Evolutionary conservation across 306 rosid genomes (phyloP), one percentile per base, ranked within the genome.

Genomic region (Castanea mollissima): DNA sequence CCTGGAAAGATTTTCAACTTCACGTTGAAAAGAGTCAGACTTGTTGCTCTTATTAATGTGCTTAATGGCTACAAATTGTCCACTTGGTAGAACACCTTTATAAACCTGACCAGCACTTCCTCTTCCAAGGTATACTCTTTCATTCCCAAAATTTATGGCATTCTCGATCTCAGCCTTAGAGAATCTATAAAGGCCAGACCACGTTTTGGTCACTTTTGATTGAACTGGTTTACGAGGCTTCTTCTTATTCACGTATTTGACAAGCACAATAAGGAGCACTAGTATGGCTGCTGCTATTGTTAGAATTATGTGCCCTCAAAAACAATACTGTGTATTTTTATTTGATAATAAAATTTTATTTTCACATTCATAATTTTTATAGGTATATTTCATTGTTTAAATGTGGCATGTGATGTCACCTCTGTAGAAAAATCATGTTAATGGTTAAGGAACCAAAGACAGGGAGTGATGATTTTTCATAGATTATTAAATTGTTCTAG

Each of bases 21-120:
- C 98, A 44, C 90, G 55, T 2, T 85, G 76, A 23, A 81, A 94
- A 44, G 93, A 82, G 55, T 92, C 97, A 18, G 86, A 78, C 7
- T 79, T 83, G 77, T 80, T 89, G 76, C 86, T 83, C 82, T 76
- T 89, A 35, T 75, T 79, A 11, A 94, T 83, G 75, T 94, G 92
- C 78, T 94, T 92, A 80, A 94, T 85, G 14, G 98, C 98, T 68
- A 94, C 97, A 2, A 80, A 76, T 75, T 94, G 98, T 1, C 98
- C 98, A 54, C 97, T 94, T 0, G 98, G 98, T 16, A 94, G 81
- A 72, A 94, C 76, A 0, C 97, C 98, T 86, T 86, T 89, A 67
- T 78, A 94, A 4, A 94, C 98, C 14, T 85, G 84, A 1, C 98
- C 98, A 0, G 97, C 97, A 69, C 97, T 92, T 16, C 98, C 98